phyloP scores from a whole-genome alignment of 1,284 basidiomycete species.

The Clitocybe nebularis region DNA sequence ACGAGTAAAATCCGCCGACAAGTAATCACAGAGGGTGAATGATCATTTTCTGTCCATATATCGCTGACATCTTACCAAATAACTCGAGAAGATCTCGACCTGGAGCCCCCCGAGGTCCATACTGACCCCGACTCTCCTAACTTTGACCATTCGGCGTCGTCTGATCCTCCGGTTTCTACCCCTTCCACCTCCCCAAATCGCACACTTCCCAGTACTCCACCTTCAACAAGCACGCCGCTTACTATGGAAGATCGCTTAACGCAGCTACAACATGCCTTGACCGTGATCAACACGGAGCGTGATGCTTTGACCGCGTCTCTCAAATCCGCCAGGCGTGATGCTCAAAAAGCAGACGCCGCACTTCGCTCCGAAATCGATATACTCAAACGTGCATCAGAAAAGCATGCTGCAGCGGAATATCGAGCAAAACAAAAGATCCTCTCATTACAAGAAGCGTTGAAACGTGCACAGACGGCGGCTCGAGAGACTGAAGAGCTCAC shows the following conservation, averaged over 20 bases:
- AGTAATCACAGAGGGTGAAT: conserved; percentile 57
- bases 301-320: conserved; percentile 56
- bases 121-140: conserved; percentile 28
- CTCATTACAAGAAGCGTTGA: conserved; percentile 73
- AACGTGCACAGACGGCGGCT: conserved; percentile 58
- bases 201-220: conserved; percentile 27
- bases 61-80: conserved; percentile 1
- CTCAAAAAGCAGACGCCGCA: conserved; percentile 70
- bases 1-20: conserved; percentile 48
- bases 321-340: conserved; percentile 65
- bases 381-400: conserved; percentile 70
- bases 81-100: conserved; percentile 19
- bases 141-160: conserved; percentile 23
- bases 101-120: conserved; percentile 23
- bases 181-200: conserved; percentile 31
- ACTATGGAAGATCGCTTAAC: conserved; percentile 57
- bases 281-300: conserved; percentile 54
- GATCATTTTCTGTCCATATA: conserved; percentile 4
- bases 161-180: conserved; percentile 25
- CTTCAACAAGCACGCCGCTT: conserved; percentile 15
- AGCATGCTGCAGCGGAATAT: conserved; percentile 58
- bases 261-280: conserved; percentile 58
- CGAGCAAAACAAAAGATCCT: conserved; percentile 71
- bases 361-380: conserved; percentile 73
- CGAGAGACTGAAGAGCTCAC: conserved; percentile 51